A percentile compares a stretch with the other conserved stretches of the same genome.
Conservation (phyloP, 768 basidiomycete genomes). For the Pholiota molesta region DNA sequence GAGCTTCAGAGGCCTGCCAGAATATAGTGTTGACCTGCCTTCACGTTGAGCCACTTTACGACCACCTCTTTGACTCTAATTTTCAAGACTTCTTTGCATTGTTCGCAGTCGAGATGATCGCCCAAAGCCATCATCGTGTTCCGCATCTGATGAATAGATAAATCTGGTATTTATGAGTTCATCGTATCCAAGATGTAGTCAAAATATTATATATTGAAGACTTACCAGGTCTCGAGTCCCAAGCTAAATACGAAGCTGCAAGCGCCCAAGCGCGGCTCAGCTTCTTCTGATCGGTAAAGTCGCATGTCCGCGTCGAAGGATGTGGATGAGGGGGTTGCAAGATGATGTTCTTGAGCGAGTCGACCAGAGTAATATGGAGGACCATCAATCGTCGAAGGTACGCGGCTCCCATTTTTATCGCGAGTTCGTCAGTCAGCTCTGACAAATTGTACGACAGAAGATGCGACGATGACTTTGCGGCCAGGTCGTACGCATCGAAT, state of each 20-base stretch:
- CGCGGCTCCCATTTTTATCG: conserved; percentile 27
- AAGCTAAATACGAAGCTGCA: conserved; percentile 36
- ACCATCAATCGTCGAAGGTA: conserved; percentile 31
- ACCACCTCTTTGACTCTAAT: conserved; percentile 29
- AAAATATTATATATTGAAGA: background rate
- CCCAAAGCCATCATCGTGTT: conserved; percentile 28
- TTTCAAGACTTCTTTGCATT: conserved; percentile 28
- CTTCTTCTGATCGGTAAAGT: conserved; percentile 34
- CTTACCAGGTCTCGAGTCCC: conserved; percentile 41
- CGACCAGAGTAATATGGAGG: conserved; percentile 26
- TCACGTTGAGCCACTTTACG: conserved; percentile 35
- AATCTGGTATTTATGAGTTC: conserved; percentile 22
- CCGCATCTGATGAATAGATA: conserved; percentile 30
- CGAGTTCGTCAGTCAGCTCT: conserved; percentile 28
- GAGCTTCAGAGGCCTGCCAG: too few relatives aligned
- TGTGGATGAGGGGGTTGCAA: conserved; percentile 33
- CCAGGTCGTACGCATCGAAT: conserved; percentile 21
- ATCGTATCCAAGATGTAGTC: conserved; percentile 2
- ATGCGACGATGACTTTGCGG: conserved; percentile 24
- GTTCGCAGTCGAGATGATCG: conserved; percentile 30
- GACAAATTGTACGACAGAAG: conserved; percentile 28
- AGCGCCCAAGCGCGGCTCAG: conserved; percentile 42
- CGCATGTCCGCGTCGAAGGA: conserved; percentile 30
- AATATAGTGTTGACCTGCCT: conserved; percentile 22
- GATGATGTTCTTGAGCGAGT: conserved; percentile 30